These are phyloP conservation scores for Irineochytrium annulatum DNA, from an alignment of 192 early-diverging fungal genomes.

Conservation along the genomic window DNA sequence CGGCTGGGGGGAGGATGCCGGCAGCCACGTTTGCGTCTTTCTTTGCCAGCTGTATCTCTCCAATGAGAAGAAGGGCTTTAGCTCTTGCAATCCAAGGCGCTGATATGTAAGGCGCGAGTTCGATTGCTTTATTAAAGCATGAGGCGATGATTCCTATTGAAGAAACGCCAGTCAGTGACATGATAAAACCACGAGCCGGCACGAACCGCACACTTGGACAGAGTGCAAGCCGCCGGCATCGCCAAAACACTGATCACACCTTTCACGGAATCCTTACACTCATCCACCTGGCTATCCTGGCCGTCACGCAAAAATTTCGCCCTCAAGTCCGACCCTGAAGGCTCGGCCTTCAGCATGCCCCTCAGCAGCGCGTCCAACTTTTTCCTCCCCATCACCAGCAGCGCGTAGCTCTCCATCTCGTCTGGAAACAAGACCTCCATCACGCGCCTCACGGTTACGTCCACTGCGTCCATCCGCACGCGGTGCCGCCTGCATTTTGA, in stretches of 20 bases:
- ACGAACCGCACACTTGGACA: too few relatives aligned
- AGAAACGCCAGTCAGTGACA: too few relatives aligned
- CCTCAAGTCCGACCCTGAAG: too few relatives aligned
- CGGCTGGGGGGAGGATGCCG: too few relatives aligned
- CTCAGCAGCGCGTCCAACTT: background rate
- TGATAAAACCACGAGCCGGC: too few relatives aligned
- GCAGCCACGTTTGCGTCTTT: background rate
- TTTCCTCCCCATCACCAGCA: background rate
- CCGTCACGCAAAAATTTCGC: too few relatives aligned
- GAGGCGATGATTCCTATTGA: background rate
- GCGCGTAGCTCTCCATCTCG: background rate
- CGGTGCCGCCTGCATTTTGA: background rate
- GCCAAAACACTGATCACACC: too few relatives aligned
- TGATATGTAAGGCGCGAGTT: background rate
- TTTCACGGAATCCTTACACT: too few relatives aligned
- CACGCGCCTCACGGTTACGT: background rate
- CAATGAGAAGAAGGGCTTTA: background rate
- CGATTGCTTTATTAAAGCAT: background rate
- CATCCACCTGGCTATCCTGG: too few relatives aligned
- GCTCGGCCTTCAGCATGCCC: too few relatives aligned
- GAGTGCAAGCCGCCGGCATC: too few relatives aligned
- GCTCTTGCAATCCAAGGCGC: background rate
- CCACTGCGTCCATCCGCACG: background rate
- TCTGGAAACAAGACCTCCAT: background rate
- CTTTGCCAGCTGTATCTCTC: background rate